Conservation (phyloP, 1,284 basidiomycete genomes). For the Apiotrichum montevideense region DNA sequence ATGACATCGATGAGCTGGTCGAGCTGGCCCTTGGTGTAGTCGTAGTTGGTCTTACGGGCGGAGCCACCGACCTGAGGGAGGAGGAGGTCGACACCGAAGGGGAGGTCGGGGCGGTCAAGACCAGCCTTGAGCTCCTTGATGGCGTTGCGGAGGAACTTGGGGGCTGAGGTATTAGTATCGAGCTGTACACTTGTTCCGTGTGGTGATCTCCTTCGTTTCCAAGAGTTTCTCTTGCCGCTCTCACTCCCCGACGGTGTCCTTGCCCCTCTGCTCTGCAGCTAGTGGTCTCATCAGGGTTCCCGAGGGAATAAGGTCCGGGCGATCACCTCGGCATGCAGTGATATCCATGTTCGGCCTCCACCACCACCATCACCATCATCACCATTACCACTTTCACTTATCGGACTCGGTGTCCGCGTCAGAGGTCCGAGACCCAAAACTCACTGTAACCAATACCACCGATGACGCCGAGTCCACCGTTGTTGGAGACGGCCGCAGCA, state of each 20-base stretch:
- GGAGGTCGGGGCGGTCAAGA: not conserved
- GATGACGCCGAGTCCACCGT: slow-evolving; percentile 79
- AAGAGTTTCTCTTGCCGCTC: no score
- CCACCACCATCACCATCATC: no score
- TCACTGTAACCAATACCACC: slow-evolving; percentile 64
- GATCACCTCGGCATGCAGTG: no score
- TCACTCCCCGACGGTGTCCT: no score
- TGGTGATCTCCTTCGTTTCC: not conserved
- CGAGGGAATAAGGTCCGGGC: no score
- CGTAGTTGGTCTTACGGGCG: slow-evolving; percentile 71
- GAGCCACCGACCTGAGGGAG: slow-evolving; percentile 72
- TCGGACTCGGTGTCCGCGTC: no score
- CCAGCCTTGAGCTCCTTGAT: slow-evolving; percentile 52
- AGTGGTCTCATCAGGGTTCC: no score
- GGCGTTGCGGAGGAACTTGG: slow-evolving; percentile 50
- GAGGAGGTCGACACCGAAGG: slow-evolving; percentile 80
- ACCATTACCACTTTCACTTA: no score
- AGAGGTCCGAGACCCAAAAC: slow-evolving; percentile 28
- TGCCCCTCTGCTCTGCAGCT: no score
- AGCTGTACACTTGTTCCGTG: not conserved
- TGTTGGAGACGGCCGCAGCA: slow-evolving; percentile 67
- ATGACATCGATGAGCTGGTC: slow-evolving; percentile 72
- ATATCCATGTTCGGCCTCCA: no score
- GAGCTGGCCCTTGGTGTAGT: slow-evolving; percentile 60
- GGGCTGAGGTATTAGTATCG: slow-evolving; percentile 30